Evolutionary conservation across 2,329 filamentous ascomycete species (phyloP), one percentile per base, ranked within the genome.

Genomic region (Aspergillus thermomutatus): DNA sequence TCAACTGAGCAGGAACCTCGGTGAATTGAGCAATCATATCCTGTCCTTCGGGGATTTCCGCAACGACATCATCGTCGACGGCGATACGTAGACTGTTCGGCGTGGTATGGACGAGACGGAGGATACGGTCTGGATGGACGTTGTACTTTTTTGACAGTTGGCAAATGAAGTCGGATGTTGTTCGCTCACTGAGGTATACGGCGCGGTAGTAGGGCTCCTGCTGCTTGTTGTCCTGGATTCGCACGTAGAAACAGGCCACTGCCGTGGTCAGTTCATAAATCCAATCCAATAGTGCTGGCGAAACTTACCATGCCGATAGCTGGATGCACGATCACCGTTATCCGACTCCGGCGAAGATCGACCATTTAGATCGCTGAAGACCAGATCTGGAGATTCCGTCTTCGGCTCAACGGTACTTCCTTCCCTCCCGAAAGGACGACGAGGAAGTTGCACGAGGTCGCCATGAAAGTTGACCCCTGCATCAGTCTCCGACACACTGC

Each of bases 221-320:
- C 55, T 75, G 74, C 40, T 78, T 80, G 26, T 79, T 70, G 11
- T 82, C 71, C 21, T 45, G 41, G 68, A 79, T 83, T 7, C 81
- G 80, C 23, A 96, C 77, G 69, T 94, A 96, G 73, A 96, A 90
- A 76, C 91, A 96, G 48, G 92, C 92, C 23, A 93, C 85, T 67
- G 25, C 19, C 41, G n/a, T 1, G 3, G 41, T 45, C 8, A 45
- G 41, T 21, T 19, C 1, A 2, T 45, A 23, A 8, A 23, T 6
- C 19, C 10, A 11, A 21, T 23, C n/a, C 7, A 19, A 45, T 6
- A 23, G 8, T 9, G 19, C 19, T 45, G 8, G 21, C 10, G 28
- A 45, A 34, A 45, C 41, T 45, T 45, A 45, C 41, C 41, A 10
- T 45, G 41, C 19, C 21, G 19, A 21, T 10, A 17, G 31, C 31